Evolutionary conservation across 2,329 filamentous ascomycete genomes (phyloP), one percentile per base, ranked within the genome.

Genomic region (Penicillium sp.): DNA sequence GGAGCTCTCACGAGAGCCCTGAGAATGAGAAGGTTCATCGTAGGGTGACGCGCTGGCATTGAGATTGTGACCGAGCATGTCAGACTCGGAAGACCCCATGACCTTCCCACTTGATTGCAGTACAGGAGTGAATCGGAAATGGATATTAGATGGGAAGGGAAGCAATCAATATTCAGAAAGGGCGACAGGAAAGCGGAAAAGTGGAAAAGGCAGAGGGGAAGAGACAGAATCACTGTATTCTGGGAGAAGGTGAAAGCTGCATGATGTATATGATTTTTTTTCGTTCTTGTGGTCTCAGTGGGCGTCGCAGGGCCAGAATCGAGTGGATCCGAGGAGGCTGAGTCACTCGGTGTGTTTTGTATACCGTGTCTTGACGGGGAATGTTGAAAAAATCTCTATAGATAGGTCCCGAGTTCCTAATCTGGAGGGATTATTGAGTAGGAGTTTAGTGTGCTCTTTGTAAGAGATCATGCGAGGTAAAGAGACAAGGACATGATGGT

Each of bases 61-160:
- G 17, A 36, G 31, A 51, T 51, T 40, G 34, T 43, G 47, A 46
- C 53, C 36, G 35, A 32, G 13, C 25, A 21, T 21, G 33, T 48
- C 44, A 40, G 45, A 37, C 23, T 48, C 33, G 41, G 42, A 37
- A 27, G 48, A 50, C 26, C 47, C 47, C 57, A 59, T 60, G 43
- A 47, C 42, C 43, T 39, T 32, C 28, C 28, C 15, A 16, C 14
- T 4, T 21, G 28, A 25, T 21, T 40, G 31, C 16, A 26, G 20
- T 13, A 26, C 17, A 18, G 14, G 28, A 31, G n/a, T 5, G 14
- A 16, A 30, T 20, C 21, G 10, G 17, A 25, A n/a, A 35, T 9
- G 26, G 16, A 15, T 20, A n/a, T 6, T 33, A 19, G 33, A 4
- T 19, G 11, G 25, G 16, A 25, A 13, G 9, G 10, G 18, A 15